Evolutionary conservation across 1,139 yeast genomes (phyloP), one percentile per base, ranked within the genome.

Genomic region (Chernovozyma sophiae-reginae): DNA sequence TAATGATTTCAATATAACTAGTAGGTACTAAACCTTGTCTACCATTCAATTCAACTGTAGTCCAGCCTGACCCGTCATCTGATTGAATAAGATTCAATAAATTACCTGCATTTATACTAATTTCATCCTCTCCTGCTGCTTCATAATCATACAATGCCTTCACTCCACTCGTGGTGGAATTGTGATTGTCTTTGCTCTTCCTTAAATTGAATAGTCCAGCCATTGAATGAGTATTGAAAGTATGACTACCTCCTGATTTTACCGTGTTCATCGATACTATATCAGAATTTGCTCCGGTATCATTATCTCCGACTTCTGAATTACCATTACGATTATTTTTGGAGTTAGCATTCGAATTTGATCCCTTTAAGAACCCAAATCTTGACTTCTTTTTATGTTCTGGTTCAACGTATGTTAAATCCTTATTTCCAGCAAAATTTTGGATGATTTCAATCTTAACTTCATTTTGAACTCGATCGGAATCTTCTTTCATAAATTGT

Each of bases 51-150:
- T 38, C 60, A 44, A 49, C 82, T 76, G 47, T 62, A 1, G 96
- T 82, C 99, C 99, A 94, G 0, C 99, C 99, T 6, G 92, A 81
- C 0, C 97, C 97, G 47, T 86, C 92, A 56, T 92, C 97, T 3
- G 65, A 65, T 35, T 76, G 79, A 0, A 83, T 43, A 3, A 92
- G 71, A 4, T 61, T 62, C 28, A 90, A 60, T 4, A 60, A 53
- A 33, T 86, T 95, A 5, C 94, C 90, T 0, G 76, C 74, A 7
- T 51, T 43, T 2, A 92, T 62, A 2, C 77, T 59, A 1, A 80
- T 62, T 58, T 92, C 98, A 52, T 89, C 97, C 24, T 69, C 76
- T 4, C 89, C 96, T 4, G 75, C 62, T 0, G 94, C 81, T 4
- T 70, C 60, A 54, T 90, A 92, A 1, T 72, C 71, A 52, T 82